A percentile compares a stretch with the other conserved stretches of the same genome.
Evolutionary conservation across 2,329 filamentous ascomycete species (phyloP).

Genomic region (Colletotrichum ledebouriae): DNA sequence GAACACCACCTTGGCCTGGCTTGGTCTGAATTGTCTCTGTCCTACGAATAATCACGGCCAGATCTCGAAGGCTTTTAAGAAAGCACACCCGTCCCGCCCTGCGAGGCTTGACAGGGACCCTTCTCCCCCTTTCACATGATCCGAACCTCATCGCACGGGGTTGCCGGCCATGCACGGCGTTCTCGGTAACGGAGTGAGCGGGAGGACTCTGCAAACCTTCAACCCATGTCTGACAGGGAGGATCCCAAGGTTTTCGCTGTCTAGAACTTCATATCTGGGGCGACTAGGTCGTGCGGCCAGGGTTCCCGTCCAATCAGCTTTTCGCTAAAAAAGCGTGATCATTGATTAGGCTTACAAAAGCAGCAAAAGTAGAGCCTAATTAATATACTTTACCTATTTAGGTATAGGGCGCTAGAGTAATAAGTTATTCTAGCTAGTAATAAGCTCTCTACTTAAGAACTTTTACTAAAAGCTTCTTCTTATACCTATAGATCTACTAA

Average conservation of each 20-base stretch:
- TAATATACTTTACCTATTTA: too few species aligned
- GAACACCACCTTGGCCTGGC: not conserved
- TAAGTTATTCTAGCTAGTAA: too few species aligned
- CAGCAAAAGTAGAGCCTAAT: too few species aligned
- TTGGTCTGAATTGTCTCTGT: too few species aligned
- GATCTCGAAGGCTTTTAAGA: not conserved
- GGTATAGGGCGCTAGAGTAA: too few species aligned
- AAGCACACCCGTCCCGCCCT: not conserved
- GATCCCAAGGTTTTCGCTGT: not conserved
- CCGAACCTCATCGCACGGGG: not conserved
- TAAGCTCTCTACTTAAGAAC: too few species aligned
- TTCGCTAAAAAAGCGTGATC: too few species aligned
- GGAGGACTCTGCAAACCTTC: constrained; percentile 1
- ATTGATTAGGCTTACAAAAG: too few species aligned
- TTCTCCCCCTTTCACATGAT: not conserved
- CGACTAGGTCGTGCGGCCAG: not conserved
- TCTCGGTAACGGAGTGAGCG: not conserved
- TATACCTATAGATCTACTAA: too few species aligned
- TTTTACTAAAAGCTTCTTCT: too few species aligned
- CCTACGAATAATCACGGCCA: too few species aligned
- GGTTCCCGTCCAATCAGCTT: too few species aligned
- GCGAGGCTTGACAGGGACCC: not conserved
- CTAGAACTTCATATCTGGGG: not conserved
- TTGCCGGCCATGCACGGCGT: constrained; percentile 4
- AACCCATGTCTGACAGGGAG: constrained; percentile 26